phyloP scores from a whole-genome alignment of 768 basidiomycete genomes.

The Naganishia friedmannii region DNA sequence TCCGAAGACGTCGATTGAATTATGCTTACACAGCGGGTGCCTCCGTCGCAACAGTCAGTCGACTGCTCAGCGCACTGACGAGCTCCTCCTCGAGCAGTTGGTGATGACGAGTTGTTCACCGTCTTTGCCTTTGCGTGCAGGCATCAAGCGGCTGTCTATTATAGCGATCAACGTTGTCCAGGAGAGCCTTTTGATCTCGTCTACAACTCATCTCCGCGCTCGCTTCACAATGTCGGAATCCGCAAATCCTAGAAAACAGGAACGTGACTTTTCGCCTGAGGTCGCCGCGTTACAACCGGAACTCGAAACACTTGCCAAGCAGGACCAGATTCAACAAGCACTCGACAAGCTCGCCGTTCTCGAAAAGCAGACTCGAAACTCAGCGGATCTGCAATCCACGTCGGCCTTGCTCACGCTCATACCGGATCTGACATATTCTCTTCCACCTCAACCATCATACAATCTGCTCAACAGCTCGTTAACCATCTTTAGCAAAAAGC shows the following conservation, averaged over 20 bases:
- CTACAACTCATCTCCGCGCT: too few relatives aligned
- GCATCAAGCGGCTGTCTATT: too few relatives aligned
- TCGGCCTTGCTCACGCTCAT: conserved; percentile 67
- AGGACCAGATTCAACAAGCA: conserved; percentile 76
- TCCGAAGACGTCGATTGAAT: conserved; percentile 2
- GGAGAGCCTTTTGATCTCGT: too few relatives aligned
- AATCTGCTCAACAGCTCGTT: conserved; percentile 68
- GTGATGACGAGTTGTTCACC: conserved; percentile 21
- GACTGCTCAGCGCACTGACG: background rate
- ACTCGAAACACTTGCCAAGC: conserved; percentile 67
- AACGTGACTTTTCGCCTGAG: conserved; percentile 73
- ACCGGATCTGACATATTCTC: conserved; percentile 18
- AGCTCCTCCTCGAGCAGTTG: background rate
- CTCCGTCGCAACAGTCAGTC: background rate
- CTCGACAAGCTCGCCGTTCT: conserved; percentile 82
- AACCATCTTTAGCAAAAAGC: conserved; percentile 86
- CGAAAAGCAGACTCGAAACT: conserved; percentile 97
- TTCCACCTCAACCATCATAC: conserved; percentile 67
- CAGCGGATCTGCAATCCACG: conserved; percentile 89
- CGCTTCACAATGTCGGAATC: conserved; percentile 1
- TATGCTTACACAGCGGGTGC: background rate
- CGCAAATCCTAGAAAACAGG: conserved; percentile 45
- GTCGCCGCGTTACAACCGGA: conserved; percentile 73
- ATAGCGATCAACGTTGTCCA: too few relatives aligned
- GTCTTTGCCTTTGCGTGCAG: background rate